These are phyloP conservation scores for Fonsecaea pedrosoi DNA, from an alignment of 2,329 filamentous ascomycete species.

Conservation along the genomic window DNA sequence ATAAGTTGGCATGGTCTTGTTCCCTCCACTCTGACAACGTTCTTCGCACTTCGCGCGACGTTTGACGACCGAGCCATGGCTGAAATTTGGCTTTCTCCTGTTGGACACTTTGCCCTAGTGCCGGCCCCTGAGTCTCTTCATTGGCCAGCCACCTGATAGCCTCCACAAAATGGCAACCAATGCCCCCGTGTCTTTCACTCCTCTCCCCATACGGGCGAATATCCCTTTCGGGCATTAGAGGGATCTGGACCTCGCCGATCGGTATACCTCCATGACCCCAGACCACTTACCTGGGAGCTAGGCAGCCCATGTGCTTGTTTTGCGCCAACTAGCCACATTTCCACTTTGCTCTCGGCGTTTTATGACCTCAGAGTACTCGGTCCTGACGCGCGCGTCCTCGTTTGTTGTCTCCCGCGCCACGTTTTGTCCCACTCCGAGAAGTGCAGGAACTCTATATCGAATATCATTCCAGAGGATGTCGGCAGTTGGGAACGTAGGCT, in stretches of 20 bases:
- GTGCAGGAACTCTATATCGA: too few species aligned
- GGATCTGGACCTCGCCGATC: constrained; percentile 2
- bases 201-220: neutral
- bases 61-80: neutral
- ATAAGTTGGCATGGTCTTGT: neutral
- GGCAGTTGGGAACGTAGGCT: too few species aligned
- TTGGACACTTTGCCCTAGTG: too few species aligned
- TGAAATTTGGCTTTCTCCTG: neutral
- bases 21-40: neutral
- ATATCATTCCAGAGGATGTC: too few species aligned
- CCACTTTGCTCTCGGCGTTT: too few species aligned
- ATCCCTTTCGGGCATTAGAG: neutral
- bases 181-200: neutral
- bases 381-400: too few species aligned
- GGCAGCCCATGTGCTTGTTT: too few species aligned
- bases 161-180: neutral
- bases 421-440: too few species aligned
- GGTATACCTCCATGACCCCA: neutral
- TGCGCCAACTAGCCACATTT: too few species aligned
- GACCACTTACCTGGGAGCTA: neutral
- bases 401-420: too few species aligned
- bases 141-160: neutral
- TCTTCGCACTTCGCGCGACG: neutral
- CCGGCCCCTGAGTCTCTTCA: too few species aligned
- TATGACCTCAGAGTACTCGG: too few species aligned